Evolutionary conservation across 2,329 filamentous ascomycete species (phyloP).

Genomic region (Celoporthe dispersa): DNA sequence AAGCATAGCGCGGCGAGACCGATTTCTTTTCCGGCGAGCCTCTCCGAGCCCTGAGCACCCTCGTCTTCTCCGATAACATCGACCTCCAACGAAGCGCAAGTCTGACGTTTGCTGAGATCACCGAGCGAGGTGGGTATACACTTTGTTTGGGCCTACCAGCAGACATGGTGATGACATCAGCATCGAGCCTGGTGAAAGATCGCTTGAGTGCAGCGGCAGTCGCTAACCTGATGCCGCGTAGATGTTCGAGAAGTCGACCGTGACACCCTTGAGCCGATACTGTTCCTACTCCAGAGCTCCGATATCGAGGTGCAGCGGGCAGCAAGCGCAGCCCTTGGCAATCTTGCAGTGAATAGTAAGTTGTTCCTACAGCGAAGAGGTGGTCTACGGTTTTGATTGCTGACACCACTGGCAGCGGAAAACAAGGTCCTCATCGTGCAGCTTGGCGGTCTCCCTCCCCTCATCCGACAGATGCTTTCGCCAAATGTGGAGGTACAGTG

Average conservation of each 20-base stretch:
- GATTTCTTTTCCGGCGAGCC: slow-evolving; percentile 98
- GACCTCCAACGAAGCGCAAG: slow-evolving; percentile 96
- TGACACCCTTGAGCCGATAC: slow-evolving; percentile 92
- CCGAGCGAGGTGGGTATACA: slow-evolving; percentile 80
- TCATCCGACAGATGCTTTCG: slow-evolving; percentile 98
- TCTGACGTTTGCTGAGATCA: slow-evolving; percentile 98
- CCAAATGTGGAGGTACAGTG: slow-evolving; percentile 98
- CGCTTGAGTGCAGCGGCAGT: background rate
- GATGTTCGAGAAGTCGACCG: slow-evolving; percentile 96
- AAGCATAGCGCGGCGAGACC: slow-evolving; percentile 81
- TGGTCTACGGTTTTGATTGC: slow-evolving; percentile 33
- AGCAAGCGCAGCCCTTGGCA: slow-evolving; percentile 92
- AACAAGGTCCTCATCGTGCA: slow-evolving; percentile 98
- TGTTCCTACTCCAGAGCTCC: slow-evolving; percentile 90
- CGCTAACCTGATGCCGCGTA: slow-evolving; percentile 43
- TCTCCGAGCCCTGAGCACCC: slow-evolving; percentile 87
- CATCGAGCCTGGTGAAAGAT: background rate
- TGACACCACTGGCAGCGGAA: slow-evolving; percentile 70
- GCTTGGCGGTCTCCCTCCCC: slow-evolving; percentile 83
- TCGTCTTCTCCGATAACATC: slow-evolving; percentile 98
- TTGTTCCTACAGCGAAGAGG: background rate
- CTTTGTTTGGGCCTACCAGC: background rate
- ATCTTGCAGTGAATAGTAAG: slow-evolving; percentile 95
- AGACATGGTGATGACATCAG: background rate
- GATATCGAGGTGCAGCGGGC: slow-evolving; percentile 98